Base-by-base conservation (phyloP, 352 stramenopile genomes). In the Phytophthora pinifolia region DNA sequence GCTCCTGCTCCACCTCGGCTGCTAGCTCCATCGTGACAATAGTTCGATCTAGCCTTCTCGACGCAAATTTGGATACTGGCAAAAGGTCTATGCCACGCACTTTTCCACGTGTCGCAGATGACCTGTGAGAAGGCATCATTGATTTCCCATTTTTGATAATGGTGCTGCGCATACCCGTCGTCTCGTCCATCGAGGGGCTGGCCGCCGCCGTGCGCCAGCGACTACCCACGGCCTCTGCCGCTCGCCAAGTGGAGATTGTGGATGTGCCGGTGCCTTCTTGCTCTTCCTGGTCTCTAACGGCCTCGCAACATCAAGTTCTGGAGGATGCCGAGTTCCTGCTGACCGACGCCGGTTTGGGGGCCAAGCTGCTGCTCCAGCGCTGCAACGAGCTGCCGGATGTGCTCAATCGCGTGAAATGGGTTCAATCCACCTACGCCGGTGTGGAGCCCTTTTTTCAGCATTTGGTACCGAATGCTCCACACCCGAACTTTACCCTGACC, bases 401-500 rank as follows among this genome's bases (percentile, higher is more conserved):
- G 14, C 20, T 78, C 42, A 35, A 10, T 4, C 51, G 62, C 3
- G 59, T 84, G 13, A 44, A 78, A 54, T 84, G 74, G 74, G 41
- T 82, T 1, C 74, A 84, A 34, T 74, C 68, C 46, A 84, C 72
- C 0, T 84, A 70, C 46, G 74, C 72, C 0, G 74, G 74, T 13
- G 55, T 84, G 2, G 74, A 84, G 20, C 54, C 62, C 2, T 76
- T 74, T 54, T 68, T 76, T 32, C 47, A 72, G 20, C 47, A 59
- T 7, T 27, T 72, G 6, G 35, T 35, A 3, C 20, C 22, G 6
- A 27, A 17, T 6, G 9, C 36, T 54, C 1, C n/a, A 37, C 13
- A 15, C 2, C 71, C 71, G 2, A 36, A 27, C 8, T 82, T 84
- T 45, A 67, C 53, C 13, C 29, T 80, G 7, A 83, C 74, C 7